These are phyloP conservation scores for Flammula alnicola DNA, from an alignment of 1,284 basidiomycete genomes.

Conservation along the genomic window DNA sequence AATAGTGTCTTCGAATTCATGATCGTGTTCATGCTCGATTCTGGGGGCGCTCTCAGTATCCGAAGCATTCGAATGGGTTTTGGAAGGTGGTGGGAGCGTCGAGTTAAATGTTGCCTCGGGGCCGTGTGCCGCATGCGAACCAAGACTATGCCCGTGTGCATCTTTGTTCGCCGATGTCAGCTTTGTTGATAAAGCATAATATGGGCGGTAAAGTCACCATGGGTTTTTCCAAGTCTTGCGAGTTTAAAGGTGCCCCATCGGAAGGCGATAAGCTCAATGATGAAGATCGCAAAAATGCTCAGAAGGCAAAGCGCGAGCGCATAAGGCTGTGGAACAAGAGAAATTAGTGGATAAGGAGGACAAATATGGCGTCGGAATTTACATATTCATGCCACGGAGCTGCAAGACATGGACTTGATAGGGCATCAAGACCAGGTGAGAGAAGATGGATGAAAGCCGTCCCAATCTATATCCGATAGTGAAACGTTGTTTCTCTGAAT, in stretches of 20 bases:
- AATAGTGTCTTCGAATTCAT: slow-evolving; percentile 46
- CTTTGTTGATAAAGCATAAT: too few species aligned
- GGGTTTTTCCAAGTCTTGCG: slow-evolving; percentile 51
- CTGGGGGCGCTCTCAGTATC: slow-evolving; percentile 25
- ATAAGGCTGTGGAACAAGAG: slow-evolving; percentile 64
- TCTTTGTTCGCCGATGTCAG: slow-evolving; percentile 45
- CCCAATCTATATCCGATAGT: slow-evolving; percentile 66
- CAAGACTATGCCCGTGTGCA: slow-evolving; percentile 69
- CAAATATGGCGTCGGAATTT: slow-evolving; percentile 33
- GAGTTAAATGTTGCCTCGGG: slow-evolving; percentile 51
- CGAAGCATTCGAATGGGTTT: slow-evolving; percentile 23
- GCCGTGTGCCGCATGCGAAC: slow-evolving; percentile 72
- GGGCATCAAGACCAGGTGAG: slow-evolving; percentile 72
- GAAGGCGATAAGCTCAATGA: slow-evolving; percentile 85
- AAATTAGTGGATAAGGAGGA: slow-evolving; percentile 1
- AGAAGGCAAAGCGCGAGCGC: slow-evolving; percentile 80
- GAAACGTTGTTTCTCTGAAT: slow-evolving; percentile 12
- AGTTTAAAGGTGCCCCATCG: slow-evolving; percentile 77
- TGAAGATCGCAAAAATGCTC: slow-evolving; percentile 84
- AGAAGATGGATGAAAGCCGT: slow-evolving; percentile 92
- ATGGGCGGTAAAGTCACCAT: slow-evolving; percentile 48
- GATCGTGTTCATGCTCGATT: slow-evolving; percentile 13
- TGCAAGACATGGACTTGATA: slow-evolving; percentile 75
- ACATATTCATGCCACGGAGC: slow-evolving; percentile 79
- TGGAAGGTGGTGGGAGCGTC: slow-evolving; percentile 14